phyloP scores from a whole-genome alignment of 345 rosid species.

The Garcia nutans region DNA sequence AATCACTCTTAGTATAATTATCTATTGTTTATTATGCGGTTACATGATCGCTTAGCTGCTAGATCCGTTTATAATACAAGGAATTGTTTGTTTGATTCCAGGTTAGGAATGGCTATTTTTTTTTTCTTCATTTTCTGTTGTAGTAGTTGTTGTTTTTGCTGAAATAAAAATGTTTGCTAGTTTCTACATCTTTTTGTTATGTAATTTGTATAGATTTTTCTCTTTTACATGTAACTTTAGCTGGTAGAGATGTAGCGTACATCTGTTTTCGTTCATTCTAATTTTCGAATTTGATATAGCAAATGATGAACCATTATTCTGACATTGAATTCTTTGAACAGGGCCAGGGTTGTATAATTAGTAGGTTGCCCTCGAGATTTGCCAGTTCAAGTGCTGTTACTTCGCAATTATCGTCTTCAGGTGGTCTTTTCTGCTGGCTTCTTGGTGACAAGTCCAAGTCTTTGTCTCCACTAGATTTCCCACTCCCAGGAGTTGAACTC shows the following conservation, averaged over 20 bases:
- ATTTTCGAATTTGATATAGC: neutral
- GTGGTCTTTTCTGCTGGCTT: slow-evolving; percentile 59
- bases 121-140: neutral
- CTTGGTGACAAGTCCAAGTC: slow-evolving; percentile 48
- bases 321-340: slow-evolving; percentile 20
- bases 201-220: neutral
- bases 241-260: neutral
- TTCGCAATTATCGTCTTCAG: slow-evolving; percentile 39
- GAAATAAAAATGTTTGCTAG: neutral
- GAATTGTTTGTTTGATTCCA: neutral
- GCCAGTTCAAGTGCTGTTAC: slow-evolving; percentile 61
- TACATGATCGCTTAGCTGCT: neutral
- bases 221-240: neutral
- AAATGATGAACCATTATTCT: neutral
- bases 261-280: neutral
- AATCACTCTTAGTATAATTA: neutral
- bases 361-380: slow-evolving; percentile 38
- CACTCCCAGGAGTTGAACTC: slow-evolving; percentile 55
- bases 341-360: slow-evolving; percentile 59
- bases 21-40: neutral
- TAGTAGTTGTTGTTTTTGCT: neutral
- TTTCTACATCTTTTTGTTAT: neutral
- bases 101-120: neutral
- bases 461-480: slow-evolving; percentile 55
- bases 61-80: slow-evolving; percentile 2